Base-by-base conservation (phyloP, 306 rosid species). In the Sesbania bispinosa region DNA sequence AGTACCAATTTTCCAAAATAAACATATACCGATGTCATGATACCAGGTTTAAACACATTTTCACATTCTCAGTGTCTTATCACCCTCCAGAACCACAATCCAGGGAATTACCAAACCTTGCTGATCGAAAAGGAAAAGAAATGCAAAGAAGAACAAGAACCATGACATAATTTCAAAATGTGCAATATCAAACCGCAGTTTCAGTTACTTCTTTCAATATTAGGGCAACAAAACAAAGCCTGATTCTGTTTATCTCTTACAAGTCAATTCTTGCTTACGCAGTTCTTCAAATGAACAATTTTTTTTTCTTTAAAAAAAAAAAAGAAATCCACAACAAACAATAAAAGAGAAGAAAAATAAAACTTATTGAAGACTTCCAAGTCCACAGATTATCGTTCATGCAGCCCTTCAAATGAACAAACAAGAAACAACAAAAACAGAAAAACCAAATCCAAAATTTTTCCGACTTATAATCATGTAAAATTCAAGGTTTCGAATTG, bases 41-140 rank as follows among this genome's bases (percentile, higher is more conserved):
- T 29, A 48, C 10, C 1, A 74, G 67, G 67, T 57, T 74, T 57
- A 74, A 52, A 74, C 45, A 57, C 39, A 73, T 55, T 74, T 32
- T 63, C 61, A 55, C 78, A 43, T 65, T 21, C 43, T 14, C 58
- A 45, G 53, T 52, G 16, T 55, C 77, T 42, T 14, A 29, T 29
- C 74, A 72, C 67, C 42, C 42, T 69, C 55, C 66, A 61, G 59
- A 26, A 74, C 61, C 67, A 68, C 43, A 72, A 71, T 69, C 68
- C 71, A 83, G 29, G 23, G 61, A 60, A 30, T 67, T 59, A 18
- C 39, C 45, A 54, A 69, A 69, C 33, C 65, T 62, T 23, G 24
- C 15, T 46, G 75, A 77, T 53, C 3, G 1, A 23, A 32, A 10
- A 14, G 11, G 1, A 20, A 16, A 14, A 14, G 1, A 20, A 16